Conservation (phyloP, 2,329 filamentous ascomycete species). For the Xenosphaeropsis pyriputrescens region DNA sequence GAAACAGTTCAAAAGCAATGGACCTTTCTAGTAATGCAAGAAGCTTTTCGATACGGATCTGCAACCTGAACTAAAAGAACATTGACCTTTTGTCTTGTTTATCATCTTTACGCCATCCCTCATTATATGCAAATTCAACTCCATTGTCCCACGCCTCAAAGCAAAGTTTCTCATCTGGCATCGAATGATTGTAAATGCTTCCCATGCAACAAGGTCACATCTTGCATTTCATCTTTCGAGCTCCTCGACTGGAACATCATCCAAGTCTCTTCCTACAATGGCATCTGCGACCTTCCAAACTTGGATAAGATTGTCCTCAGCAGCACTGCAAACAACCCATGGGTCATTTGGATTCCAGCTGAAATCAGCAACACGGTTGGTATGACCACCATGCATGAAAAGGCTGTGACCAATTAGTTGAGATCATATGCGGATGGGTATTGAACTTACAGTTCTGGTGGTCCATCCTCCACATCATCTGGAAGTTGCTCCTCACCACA, state of each 20-base stretch:
- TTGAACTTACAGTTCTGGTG: slow-evolving; percentile 70
- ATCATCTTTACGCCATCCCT: no score
- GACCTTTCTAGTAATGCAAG: no score
- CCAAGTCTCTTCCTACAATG: slow-evolving; percentile 65
- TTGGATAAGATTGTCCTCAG: slow-evolving; percentile 93
- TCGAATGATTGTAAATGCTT: slow-evolving; percentile 2
- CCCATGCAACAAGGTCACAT: neutral
- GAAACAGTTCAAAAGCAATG: no score
- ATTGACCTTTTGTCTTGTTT: neutral
- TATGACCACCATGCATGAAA: slow-evolving; percentile 98
- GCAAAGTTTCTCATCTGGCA: no score
- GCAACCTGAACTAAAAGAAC: neutral
- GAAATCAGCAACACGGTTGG: slow-evolving; percentile 91
- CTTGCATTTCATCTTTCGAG: slow-evolving; percentile 38
- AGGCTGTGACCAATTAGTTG: slow-evolving; percentile 33
- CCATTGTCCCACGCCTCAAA: no score
- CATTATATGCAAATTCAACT: no score
- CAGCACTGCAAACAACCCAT: slow-evolving; percentile 90
- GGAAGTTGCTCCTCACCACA: slow-evolving; percentile 90
- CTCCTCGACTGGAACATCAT: slow-evolving; percentile 63
- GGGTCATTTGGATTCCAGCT: slow-evolving; percentile 96
- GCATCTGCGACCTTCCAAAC: slow-evolving; percentile 81
- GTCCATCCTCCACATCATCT: slow-evolving; percentile 88
- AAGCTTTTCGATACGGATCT: no score
- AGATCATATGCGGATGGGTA: neutral